Conservation (phyloP, 345 rosid genomes). For the Cardamine resedifolia region DNA sequence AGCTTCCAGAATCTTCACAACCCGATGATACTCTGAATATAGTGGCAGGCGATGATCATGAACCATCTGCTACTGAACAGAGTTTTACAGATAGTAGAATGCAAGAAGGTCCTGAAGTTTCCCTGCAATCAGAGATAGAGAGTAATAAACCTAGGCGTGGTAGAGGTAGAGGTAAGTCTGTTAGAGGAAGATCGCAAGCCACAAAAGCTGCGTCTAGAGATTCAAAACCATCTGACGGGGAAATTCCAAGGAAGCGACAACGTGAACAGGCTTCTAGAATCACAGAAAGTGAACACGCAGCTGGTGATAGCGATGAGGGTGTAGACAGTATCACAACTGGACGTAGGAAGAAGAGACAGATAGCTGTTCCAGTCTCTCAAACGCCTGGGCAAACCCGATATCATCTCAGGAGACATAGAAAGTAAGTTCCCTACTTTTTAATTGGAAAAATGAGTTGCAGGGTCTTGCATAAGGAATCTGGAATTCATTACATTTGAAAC, state of each 20-base stretch:
- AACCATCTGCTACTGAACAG: constrained; percentile 53
- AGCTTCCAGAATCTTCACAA: constrained; percentile 19
- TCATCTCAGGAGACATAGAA: constrained; percentile 71
- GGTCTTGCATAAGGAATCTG: not conserved
- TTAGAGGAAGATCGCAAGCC: constrained; percentile 47
- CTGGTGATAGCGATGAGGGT: constrained; percentile 61
- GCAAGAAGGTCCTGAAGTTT: constrained; percentile 52
- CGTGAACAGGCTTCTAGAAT: constrained; percentile 44
- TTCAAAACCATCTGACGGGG: constrained; percentile 50
- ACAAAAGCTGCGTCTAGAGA: constrained; percentile 59
- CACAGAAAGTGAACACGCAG: constrained; percentile 52
- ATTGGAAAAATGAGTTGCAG: not conserved
- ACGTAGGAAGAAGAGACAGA: constrained; percentile 64
- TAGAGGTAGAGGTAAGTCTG: constrained; percentile 56
- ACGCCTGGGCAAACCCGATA: constrained; percentile 68
- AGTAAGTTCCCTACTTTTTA: constrained; percentile 49
- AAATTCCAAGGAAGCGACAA: constrained; percentile 54
- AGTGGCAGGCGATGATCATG: constrained; percentile 40
- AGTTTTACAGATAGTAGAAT: constrained; percentile 54
- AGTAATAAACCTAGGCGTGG: constrained; percentile 45
- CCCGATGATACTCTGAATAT: constrained; percentile 26
- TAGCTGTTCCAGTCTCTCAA: constrained; percentile 39
- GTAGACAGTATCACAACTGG: constrained; percentile 63
- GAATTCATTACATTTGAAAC: not conserved
- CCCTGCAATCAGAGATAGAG: constrained; percentile 55